phyloP scores from a whole-genome alignment of 306 rosid species.

The Cucurbita moschata region DNA sequence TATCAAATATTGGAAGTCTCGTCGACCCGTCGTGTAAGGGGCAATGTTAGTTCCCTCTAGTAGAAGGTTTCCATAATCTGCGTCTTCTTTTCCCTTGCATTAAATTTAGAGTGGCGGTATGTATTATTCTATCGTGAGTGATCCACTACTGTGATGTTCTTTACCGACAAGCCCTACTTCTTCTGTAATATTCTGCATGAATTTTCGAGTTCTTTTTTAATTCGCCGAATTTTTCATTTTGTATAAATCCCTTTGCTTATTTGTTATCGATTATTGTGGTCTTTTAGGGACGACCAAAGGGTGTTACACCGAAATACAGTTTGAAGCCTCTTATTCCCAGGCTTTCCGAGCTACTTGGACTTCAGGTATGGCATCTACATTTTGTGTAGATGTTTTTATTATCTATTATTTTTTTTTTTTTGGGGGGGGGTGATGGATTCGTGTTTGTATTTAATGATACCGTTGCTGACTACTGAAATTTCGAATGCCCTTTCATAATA shows the following conservation, averaged over 20 bases:
- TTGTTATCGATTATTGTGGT: not conserved
- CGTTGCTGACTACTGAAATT: not conserved
- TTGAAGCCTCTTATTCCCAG: constrained; percentile 88
- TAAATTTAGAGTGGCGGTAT: not conserved
- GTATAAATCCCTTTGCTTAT: not conserved
- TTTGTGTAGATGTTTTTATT: not conserved
- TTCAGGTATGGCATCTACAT: constrained; percentile 27
- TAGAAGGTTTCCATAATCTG: not conserved
- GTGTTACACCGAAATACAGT: constrained; percentile 87
- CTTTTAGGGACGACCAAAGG: constrained; percentile 91
- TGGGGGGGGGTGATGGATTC: no score
- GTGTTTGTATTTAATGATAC: not conserved
- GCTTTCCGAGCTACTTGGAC: constrained; percentile 69
- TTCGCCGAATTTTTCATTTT: not conserved
- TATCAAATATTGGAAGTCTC: not conserved
- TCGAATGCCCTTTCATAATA: constrained; percentile 1
- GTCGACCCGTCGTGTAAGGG: not conserved
- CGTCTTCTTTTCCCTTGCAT: not conserved
- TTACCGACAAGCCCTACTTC: not conserved
- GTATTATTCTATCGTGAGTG: not conserved
- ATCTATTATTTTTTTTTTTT: no score
- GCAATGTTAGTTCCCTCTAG: not conserved
- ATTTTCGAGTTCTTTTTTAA: not conserved
- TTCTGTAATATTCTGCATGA: not conserved
- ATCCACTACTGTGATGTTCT: not conserved